Base-by-base conservation (phyloP, 768 basidiomycete species). In the Artomyces pyxidatus region DNA sequence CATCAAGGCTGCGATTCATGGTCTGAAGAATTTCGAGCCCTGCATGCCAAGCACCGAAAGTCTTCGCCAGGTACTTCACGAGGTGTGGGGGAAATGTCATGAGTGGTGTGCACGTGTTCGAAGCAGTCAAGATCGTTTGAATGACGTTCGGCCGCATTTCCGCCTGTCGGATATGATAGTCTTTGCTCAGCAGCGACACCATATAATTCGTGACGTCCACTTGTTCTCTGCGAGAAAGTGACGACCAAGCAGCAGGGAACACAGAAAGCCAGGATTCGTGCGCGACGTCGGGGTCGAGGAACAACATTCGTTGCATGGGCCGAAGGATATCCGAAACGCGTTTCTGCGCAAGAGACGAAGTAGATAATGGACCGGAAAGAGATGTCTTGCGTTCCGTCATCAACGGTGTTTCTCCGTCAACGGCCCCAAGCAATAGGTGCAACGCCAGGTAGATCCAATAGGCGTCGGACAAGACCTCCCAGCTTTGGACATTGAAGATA, bases 391-490 rank as follows among this genome's bases (percentile, higher is more conserved):
- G 48, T 63, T 76, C 68, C 12, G 66, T 59, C 48, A 64, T 76
- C 64, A 65, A 70, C 48, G 61, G 58, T 26, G 59, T 46, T 35
- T 77, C 77, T 4, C 59, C 60, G 45, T 80, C 77, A 14, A 78
- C 69, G n/a, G 77, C 71, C n/a, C 90, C 88, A 16, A 98, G 76
- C 8, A 98, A 69, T 28, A 97, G 80, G 59, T 95, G 87, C 23
- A 97, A 71, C 14, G 93, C 91, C 17, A 98, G 75, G 56, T 88
- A 84, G 28, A 94, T 84, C 96, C 96, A 99, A 59, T 96, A 91
- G 47, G 88, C 80, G 52, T 95, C 92, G 2, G 88, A 81, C 17
- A 99, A 67, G 2, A 84, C 79, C 49, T 98, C 96, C 96, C 96
- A 99, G 58, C 75, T 91, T 65, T 98, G 95, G 14, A 94, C 85